Base-by-base conservation (phyloP, 305 asterid genomes). In the Ajuga reptans region DNA sequence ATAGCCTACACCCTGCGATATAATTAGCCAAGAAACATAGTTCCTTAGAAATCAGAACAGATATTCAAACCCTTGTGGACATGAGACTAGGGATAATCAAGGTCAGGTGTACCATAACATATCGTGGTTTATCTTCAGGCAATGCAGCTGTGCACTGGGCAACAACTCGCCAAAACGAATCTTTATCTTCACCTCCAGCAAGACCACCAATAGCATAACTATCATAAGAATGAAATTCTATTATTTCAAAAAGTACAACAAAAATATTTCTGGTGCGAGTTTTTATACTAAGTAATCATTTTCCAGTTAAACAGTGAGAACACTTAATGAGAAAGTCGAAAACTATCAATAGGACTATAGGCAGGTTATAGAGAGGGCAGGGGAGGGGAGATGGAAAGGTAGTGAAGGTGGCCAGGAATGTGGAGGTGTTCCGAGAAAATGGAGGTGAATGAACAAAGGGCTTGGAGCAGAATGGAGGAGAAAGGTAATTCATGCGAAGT, bases 181-280 rank as follows among this genome's bases (percentile, higher is more conserved):
- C 99, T 83, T 93, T 93, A 78, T 91, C 97, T 85, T 93, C 97
- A 24, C 99, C 99, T 71, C 99, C 99, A 79, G 97, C 92, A 84
- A 93, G 99, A 78, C 99, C 99, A 78, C 99, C 99, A 89, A 93
- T 93, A 69, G 99, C 99, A 82, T 93, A 93, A 87, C 97, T 92
- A 88, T 77, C 78, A 77, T 81, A 77, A 67, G 78, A 83, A 74
- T 60, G 74, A 83, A 1, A 84, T 64, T 65, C 33, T 55, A 80
- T 78, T 77, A 79, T 67, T 80, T 74, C 69, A 72, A 72, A 62
- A 50, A 61, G 49, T 33, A 50, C 51, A 63, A 73, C 24, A 78
- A 31, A 75, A 71, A 75, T 37, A 41, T 41, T 54, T 58, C 16
- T 52, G 59, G 63, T 31, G 52, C 46, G 11, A 21, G 21, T 61